Evolutionary conservation across 2,329 filamentous ascomycete species (phyloP).

Genomic region (Akanthomyces uredinophilus): DNA sequence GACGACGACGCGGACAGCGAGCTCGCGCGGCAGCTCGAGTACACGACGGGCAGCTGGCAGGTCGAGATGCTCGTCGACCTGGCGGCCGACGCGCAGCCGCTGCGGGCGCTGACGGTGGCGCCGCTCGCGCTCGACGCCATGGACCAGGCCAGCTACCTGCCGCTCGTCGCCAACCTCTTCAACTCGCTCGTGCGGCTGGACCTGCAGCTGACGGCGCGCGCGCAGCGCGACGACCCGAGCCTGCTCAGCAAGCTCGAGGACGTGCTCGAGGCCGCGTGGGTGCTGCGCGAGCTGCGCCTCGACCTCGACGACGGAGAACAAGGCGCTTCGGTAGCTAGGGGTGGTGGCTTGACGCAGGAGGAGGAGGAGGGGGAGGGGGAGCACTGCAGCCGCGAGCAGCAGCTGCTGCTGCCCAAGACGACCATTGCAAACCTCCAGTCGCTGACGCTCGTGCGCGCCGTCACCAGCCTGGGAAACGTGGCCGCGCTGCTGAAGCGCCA

Average conservation of each 20-base stretch:
- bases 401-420: background rate
- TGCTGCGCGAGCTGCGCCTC: constrained; percentile 4
- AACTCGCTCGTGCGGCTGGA: constrained; percentile 7
- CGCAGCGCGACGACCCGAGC: background rate
- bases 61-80: constrained; percentile 8
- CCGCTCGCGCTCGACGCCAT: constrained; percentile 7
- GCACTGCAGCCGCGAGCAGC: background rate
- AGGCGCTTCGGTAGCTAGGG: too few species aligned
- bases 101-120: background rate
- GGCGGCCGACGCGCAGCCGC: background rate
- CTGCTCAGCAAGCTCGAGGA: constrained; percentile 8
- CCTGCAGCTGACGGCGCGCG: background rate
- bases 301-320: background rate
- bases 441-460: background rate
- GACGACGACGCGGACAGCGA: background rate
- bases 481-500: background rate
- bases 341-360: too few species aligned
- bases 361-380: too few species aligned
- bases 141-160: constrained; percentile 6
- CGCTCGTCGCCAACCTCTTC: constrained; percentile 8
- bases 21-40: background rate
- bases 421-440: background rate
- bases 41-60: constrained; percentile 6
- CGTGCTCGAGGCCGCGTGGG: background rate
- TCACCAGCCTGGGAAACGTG: background rate